Evolutionary conservation across 192 early-diverging fungal species (phyloP).

Genomic region (Entomortierella beljakovae): DNA sequence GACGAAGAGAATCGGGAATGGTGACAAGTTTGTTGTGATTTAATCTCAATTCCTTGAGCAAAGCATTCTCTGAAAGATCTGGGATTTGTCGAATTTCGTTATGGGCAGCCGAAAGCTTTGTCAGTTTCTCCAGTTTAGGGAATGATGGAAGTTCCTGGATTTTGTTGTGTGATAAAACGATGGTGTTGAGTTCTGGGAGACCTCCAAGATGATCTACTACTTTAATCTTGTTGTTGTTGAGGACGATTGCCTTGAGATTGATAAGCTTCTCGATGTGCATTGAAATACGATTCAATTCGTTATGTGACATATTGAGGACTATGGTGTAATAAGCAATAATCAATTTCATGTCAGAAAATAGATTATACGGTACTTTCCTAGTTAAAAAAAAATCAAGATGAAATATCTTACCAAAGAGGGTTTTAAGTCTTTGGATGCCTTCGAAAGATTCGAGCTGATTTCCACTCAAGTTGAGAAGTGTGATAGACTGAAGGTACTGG

Average conservation of each 20-base stretch:
- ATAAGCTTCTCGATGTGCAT: slow-evolving; percentile 63
- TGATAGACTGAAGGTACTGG: slow-evolving; percentile 64
- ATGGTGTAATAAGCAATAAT: background rate
- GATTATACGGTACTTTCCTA: background rate
- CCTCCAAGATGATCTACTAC: slow-evolving; percentile 72
- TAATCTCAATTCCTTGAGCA: slow-evolving; percentile 79
- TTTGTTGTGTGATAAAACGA: slow-evolving; percentile 87
- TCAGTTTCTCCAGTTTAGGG: slow-evolving; percentile 67
- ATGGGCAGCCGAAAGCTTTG: slow-evolving; percentile 82
- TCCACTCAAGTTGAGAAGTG: slow-evolving; percentile 71
- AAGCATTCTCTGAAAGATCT: slow-evolving; percentile 65
- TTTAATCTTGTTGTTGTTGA: slow-evolving; percentile 80
- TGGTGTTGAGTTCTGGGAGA: slow-evolving; percentile 72
- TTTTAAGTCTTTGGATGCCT: slow-evolving; percentile 64
- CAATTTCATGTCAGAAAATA: background rate
- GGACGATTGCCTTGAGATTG: slow-evolving; percentile 81
- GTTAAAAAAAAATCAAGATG: background rate
- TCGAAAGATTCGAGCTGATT: slow-evolving; percentile 72
- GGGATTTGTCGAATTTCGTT: slow-evolving; percentile 77
- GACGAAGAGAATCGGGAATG: slow-evolving; percentile 67
- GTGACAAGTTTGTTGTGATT: slow-evolving; percentile 79
- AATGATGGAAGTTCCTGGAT: slow-evolving; percentile 69
- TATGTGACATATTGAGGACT: slow-evolving; percentile 80
- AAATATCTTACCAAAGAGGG: slow-evolving; percentile 65
- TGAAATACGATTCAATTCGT: slow-evolving; percentile 71